Base-by-base conservation (phyloP, 805 yeast genomes). In the Wickerhamomyces mucosus region DNA sequence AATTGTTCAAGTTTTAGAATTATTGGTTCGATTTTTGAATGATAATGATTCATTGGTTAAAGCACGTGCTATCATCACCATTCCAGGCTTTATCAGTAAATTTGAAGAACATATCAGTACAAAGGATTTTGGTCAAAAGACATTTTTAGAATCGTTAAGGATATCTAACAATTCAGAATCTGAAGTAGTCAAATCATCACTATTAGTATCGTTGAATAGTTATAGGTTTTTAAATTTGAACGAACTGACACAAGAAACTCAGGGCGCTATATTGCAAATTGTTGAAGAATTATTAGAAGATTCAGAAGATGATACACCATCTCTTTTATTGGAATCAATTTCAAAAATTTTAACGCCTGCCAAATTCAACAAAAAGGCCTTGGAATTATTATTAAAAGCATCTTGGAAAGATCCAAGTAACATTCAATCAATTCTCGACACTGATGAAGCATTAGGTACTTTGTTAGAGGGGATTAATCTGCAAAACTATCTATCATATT, bases 261-360 rank as follows among this genome's bases (percentile, higher is more conserved):
- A 43, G 19, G 21, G 36, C 6, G 39, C 40, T 4, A 40, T 61
- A 9, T 47, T 70, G 7, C 22, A 52, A 3, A 39, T 43, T n/a
- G 36, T 43, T n/a, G 21, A 28, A 4, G 15, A 31, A 9, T 12
- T 89, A 8, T 48, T 68, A 4, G 69, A 65, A 2, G 78, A 72
- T 1, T 70, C 92, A 0, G 81, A 75, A 27, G 95, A 84, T 28
- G 97, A 88, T 45, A 70, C 95, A 0, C 74, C 81, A 21, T 71
- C 86, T 2, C 64, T 80, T 28, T 54, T 88, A 26, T 65, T 82
- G 10, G 95, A 86, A 49, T 69, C 80, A 0, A 53, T 82, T n/a
- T 63, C 75, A 1, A 63, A 67, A 3, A 69, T 76, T 1, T 67
- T 81, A 24, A 61, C 64, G 29, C 61, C 78, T 7, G 61, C 67